Evolutionary conservation across 768 basidiomycete genomes (phyloP).

Genomic region (Asterophora parasitica): DNA sequence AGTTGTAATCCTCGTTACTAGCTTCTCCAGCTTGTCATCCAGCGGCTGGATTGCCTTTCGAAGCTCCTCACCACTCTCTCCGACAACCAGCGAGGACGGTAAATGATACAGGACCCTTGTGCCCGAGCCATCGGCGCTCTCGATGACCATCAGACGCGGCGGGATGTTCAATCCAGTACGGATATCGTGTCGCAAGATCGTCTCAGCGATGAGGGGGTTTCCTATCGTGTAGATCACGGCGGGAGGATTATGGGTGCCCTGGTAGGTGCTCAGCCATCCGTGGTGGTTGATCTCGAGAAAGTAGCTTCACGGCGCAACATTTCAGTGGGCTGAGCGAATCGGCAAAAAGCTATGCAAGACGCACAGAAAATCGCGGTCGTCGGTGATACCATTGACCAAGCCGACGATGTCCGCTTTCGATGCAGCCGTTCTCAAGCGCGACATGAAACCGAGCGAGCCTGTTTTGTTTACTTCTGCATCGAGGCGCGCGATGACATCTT

Average conservation of each 20-base stretch:
- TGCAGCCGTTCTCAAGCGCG: conserved; percentile 19
- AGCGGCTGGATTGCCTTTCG: conserved; percentile 28
- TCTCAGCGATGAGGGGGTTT: conserved; percentile 33
- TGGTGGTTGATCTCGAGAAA: conserved; percentile 35
- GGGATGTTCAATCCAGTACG: conserved; percentile 28
- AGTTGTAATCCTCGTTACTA: conserved; percentile 31
- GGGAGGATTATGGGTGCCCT: conserved; percentile 22
- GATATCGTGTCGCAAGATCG: conserved; percentile 26
- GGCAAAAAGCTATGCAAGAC: conserved; percentile 13
- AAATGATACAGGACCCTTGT: conserved; percentile 32
- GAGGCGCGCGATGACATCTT: conserved; percentile 40
- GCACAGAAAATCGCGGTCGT: conserved; percentile 41
- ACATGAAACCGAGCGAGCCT: conserved; percentile 23
- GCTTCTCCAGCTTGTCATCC: conserved; percentile 39
- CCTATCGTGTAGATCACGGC: conserved; percentile 37
- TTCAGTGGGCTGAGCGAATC: background rate
- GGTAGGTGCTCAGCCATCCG: conserved; percentile 31
- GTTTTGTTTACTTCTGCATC: conserved; percentile 38
- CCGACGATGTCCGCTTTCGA: conserved; percentile 35
- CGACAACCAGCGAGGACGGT: conserved; percentile 30
- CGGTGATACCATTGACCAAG: conserved; percentile 25
- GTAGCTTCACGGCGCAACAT: conserved; percentile 24
- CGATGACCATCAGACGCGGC: conserved; percentile 28
- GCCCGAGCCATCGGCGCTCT: conserved; percentile 20
- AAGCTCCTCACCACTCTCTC: conserved; percentile 27